Base-by-base conservation (phyloP, 139 green algal species). In the Chlamydomonas schloesseri region DNA sequence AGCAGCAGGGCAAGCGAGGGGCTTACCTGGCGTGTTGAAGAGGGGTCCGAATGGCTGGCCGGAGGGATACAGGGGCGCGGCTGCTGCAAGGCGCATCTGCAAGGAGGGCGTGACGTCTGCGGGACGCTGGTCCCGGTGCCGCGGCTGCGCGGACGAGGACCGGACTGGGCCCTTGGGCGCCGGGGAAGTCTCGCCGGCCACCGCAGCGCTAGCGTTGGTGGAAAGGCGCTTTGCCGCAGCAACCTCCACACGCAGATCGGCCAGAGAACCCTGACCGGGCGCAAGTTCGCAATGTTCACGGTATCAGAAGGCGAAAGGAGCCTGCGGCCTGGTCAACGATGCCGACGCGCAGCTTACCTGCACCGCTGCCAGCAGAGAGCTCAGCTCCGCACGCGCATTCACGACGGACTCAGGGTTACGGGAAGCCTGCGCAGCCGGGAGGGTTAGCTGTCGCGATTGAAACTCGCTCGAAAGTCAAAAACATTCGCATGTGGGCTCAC, bases 191-290 rank as follows among this genome's bases (percentile, higher is more conserved):
- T 82, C 65, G 15, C 84, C 78, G 8, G 73, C 47, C 14, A 88
- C 73, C 24, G 60, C 87, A 23, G 87, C 80, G 31, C 70, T 81
- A 6, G 87, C 81, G 50, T 87, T 81, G 21, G 47, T 90, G 28
- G 79, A 84, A 5, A 90, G 62, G 0, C 87, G 87, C 81, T 90
- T 90, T 17, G 87, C 87, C 23, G 80, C 73, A 14, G 87, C 80
- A 14, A 90, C 87, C 57, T 90, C 87, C 11, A 81, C 80, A 46
- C 87, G 73, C 23, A 90, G 62, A 46, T 90, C 87, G 33, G 87
- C 80, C 1, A 90, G 46, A 26, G 72, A 83, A 0, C 83, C 83
- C 83, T 88, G 75, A 17, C 20, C 8, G 20, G n/a, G 42, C 8
- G 42, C 42, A 50, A 50, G 42, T 50, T 50, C 42, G 8, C 42